A percentile compares a stretch with the other conserved stretches of the same genome.
Evolutionary conservation across 73 alveolate genomes (phyloP).

Genomic region (Symbiodinium pilosum): DNA sequence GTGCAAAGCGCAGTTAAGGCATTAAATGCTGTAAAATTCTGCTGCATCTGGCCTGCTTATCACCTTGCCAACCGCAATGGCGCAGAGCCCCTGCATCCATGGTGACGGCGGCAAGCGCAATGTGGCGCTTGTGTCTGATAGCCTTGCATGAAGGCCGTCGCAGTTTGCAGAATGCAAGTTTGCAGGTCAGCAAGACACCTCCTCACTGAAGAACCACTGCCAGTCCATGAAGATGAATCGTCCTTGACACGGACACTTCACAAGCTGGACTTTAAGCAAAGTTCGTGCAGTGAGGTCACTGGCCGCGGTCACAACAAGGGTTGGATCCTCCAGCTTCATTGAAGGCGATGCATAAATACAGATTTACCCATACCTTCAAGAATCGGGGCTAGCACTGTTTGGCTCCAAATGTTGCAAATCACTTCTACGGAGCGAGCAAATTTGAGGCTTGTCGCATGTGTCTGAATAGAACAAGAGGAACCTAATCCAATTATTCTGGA

Average conservation of each 20-base stretch:
- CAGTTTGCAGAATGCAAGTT: too few relatives aligned
- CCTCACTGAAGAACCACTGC: conserved; percentile 31
- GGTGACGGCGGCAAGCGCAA: conserved; percentile 47
- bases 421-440: too few relatives aligned
- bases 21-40: not conserved
- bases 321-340: conserved; percentile 34
- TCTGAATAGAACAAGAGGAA: too few relatives aligned
- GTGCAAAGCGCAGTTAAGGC: not conserved
- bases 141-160: not conserved
- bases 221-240: conserved; percentile 69
- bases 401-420: too few relatives aligned
- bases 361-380: too few relatives aligned
- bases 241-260: not conserved
- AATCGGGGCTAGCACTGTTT: too few relatives aligned
- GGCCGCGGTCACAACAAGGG: conserved; percentile 51
- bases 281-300: not conserved
- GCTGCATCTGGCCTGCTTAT: not conserved
- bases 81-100: conserved; percentile 21
- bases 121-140: not conserved
- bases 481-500: too few relatives aligned
- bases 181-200: not conserved
- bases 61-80: not conserved
- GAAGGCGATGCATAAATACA: too few relatives aligned
- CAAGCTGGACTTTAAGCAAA: not conserved
- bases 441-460: too few relatives aligned